Conservation (phyloP, 2,329 filamentous ascomycete genomes). For the Lecanoromycetidae sp. region DNA sequence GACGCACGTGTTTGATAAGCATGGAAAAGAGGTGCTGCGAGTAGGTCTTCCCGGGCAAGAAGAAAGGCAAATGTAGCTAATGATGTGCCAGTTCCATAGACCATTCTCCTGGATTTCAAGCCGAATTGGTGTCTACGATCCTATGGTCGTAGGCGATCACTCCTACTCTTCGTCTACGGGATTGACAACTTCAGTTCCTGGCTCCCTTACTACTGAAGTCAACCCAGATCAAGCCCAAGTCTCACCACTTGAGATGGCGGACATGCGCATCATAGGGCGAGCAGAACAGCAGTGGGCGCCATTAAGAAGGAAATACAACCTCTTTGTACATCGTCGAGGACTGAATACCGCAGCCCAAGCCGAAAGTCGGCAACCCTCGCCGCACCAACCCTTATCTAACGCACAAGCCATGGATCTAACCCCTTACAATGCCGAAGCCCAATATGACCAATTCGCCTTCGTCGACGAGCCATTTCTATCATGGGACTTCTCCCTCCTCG, state of each 20-base stretch:
- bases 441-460: conserved; percentile 49
- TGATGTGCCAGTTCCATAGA: conserved; percentile 39
- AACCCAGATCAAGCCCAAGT: conserved; percentile 38
- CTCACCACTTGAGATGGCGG: conserved; percentile 40
- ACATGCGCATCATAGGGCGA: conserved; percentile 53
- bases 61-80: conserved; percentile 12
- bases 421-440: conserved; percentile 23
- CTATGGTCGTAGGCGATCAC: conserved; percentile 31
- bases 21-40: conserved; percentile 48
- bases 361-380: conserved; percentile 30
- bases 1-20: conserved; percentile 51
- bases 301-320: conserved; percentile 50
- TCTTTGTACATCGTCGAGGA: conserved; percentile 46
- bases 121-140: conserved; percentile 45
- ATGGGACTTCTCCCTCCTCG: conserved; percentile 51
- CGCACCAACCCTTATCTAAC: conserved; percentile 38
- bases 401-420: conserved; percentile 33
- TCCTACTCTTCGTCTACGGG: conserved; percentile 31
- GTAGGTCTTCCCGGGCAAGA: conserved; percentile 22
- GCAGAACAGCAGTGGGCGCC: conserved; percentile 53
- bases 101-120: conserved; percentile 54
- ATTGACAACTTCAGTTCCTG: conserved; percentile 33
- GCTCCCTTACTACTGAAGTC: conserved; percentile 29
- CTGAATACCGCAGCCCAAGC: conserved; percentile 27
- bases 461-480: conserved; percentile 52